These are phyloP conservation scores for Murraya koenigii DNA, from an alignment of 345 rosid genomes.

Conservation along the genomic window DNA sequence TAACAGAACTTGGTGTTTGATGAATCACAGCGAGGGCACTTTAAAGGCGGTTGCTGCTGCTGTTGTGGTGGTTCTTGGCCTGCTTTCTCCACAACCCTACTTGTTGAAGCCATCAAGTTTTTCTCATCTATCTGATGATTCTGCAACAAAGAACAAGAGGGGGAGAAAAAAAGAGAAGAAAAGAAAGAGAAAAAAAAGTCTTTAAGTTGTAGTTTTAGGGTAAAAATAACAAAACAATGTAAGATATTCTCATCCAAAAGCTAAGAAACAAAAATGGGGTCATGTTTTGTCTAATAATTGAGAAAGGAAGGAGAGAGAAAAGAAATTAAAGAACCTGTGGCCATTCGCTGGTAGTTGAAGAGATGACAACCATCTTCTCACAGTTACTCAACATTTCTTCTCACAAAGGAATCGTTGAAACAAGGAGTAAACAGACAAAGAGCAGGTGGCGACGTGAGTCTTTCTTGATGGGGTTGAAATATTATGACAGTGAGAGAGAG, in stretches of 20 bases:
- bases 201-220: slow-evolving; percentile 21
- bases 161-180: slow-evolving; percentile 12
- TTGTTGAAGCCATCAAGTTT: slow-evolving; percentile 47
- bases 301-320: slow-evolving; percentile 23
- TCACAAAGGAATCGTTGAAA: slow-evolving; percentile 51
- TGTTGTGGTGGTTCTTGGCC: slow-evolving; percentile 34
- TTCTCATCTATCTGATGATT: slow-evolving; percentile 43
- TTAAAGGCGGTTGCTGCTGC: slow-evolving; percentile 45
- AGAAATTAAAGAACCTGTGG: slow-evolving; percentile 45
- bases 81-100: slow-evolving; percentile 39
- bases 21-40: slow-evolving; percentile 78
- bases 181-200: slow-evolving; percentile 18
- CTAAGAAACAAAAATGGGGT: slow-evolving; percentile 55
- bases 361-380: slow-evolving; percentile 58
- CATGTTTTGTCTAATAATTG: slow-evolving; percentile 48
- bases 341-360: slow-evolving; percentile 65
- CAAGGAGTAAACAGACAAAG: slow-evolving; percentile 68
- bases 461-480: slow-evolving; percentile 32
- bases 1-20: slow-evolving; percentile 76
- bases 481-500: background rate
- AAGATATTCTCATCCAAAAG: slow-evolving; percentile 59
- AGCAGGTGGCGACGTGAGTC: slow-evolving; percentile 63
- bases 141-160: slow-evolving; percentile 32
- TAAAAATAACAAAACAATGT: slow-evolving; percentile 27
- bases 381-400: slow-evolving; percentile 55